These are phyloP conservation scores for Leptodontidium sp. DNA, from an alignment of 2,329 filamentous ascomycete genomes.

Conservation along the genomic window DNA sequence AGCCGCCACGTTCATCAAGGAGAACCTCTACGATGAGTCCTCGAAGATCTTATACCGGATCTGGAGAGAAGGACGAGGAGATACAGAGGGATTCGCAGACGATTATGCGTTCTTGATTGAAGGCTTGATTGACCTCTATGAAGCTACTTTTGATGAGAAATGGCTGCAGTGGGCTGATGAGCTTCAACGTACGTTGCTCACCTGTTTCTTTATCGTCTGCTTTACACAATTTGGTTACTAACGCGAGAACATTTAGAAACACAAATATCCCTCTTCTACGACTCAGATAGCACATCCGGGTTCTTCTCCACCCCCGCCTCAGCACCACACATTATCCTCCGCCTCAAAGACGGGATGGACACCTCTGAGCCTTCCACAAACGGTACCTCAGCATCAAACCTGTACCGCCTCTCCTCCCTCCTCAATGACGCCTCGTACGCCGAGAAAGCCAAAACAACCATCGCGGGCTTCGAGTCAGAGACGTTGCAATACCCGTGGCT, in stretches of 20 bases:
- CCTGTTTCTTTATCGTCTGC: neutral
- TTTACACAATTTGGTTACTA: neutral
- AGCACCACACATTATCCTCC: conserved; percentile 77
- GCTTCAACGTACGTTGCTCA: conserved; percentile 69
- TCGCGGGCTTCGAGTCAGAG: conserved; percentile 89
- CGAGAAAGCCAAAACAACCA: conserved; percentile 73
- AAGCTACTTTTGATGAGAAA: conserved; percentile 78
- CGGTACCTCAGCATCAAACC: conserved; percentile 82
- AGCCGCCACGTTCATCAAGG: conserved; percentile 76
- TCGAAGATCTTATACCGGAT: conserved; percentile 75
- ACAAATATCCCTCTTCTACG: conserved; percentile 82
- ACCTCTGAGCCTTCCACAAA: conserved; percentile 90
- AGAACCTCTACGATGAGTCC: conserved; percentile 73
- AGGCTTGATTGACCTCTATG: conserved; percentile 84
- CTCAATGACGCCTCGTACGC: conserved; percentile 72
- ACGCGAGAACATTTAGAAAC: conserved; percentile 57
- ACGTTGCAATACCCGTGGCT: conserved; percentile 93
- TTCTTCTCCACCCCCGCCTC: conserved; percentile 76
- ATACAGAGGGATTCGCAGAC: conserved; percentile 82
- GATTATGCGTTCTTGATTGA: conserved; percentile 92
- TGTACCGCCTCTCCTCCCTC: conserved; percentile 80
- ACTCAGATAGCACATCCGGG: conserved; percentile 58
- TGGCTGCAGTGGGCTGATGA: conserved; percentile 83
- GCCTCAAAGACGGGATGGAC: conserved; percentile 95
- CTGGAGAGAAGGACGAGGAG: conserved; percentile 71